Evolutionary conservation across 345 rosid species (phyloP).

Genomic region (Geranium rotundifolium): DNA sequence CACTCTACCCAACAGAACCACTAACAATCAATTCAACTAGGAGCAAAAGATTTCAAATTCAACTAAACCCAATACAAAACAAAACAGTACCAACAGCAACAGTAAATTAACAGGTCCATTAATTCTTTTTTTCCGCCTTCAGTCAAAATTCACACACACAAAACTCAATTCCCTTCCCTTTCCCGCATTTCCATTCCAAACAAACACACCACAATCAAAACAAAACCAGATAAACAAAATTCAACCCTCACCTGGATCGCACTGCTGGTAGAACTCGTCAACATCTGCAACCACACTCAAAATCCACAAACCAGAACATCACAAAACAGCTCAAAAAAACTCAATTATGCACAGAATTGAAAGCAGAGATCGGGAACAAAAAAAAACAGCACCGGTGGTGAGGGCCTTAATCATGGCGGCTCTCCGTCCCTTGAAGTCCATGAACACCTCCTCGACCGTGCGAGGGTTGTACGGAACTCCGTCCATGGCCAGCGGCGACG

Average conservation of each 20-base stretch:
- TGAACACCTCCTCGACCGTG: slow-evolving; percentile 61
- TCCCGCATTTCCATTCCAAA: neutral
- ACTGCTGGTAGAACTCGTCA: slow-evolving; percentile 56
- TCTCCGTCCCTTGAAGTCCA: slow-evolving; percentile 66
- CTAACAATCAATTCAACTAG: too few relatives aligned
- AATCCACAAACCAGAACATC: neutral
- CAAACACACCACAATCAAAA: neutral
- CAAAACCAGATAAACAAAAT: slow-evolving; percentile 5
- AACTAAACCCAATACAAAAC: too few relatives aligned
- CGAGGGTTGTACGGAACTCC: slow-evolving; percentile 39
- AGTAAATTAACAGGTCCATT: too few relatives aligned
- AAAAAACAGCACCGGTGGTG: slow-evolving; percentile 34
- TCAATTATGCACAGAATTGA: neutral
- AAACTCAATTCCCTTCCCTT: too few relatives aligned
- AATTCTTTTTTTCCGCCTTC: too few relatives aligned
- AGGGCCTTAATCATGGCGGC: slow-evolving; percentile 65
- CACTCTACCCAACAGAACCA: too few relatives aligned
- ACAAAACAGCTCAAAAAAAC: neutral
- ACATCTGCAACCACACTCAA: slow-evolving; percentile 32
- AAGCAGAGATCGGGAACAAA: neutral
- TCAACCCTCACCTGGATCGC: slow-evolving; percentile 38
- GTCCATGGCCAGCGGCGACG: slow-evolving; percentile 51
- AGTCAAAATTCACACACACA: too few relatives aligned
- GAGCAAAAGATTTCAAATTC: too few relatives aligned
- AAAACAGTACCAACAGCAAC: too few relatives aligned